A percentile compares a stretch with the other conserved stretches of the same genome.
phyloP scores from a whole-genome alignment of 768 basidiomycete species.

The Atractiella rhizophila region DNA sequence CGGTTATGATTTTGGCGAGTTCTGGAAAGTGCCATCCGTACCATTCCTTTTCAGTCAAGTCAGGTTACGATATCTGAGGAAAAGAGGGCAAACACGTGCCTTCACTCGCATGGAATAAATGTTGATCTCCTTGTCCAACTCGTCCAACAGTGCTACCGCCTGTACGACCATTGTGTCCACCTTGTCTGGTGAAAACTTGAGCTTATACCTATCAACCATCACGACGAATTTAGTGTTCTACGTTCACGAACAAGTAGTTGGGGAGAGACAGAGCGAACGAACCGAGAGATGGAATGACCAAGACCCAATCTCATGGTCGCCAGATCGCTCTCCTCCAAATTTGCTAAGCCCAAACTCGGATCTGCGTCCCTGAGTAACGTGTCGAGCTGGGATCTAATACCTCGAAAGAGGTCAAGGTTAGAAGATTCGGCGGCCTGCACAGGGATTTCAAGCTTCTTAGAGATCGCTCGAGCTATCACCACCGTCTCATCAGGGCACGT shows the following conservation, averaged over 20 bases:
- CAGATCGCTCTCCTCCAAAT: conserved; percentile 34
- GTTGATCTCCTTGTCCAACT: conserved; percentile 98
- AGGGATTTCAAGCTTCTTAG: conserved; percentile 79
- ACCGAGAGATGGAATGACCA: conserved; percentile 88
- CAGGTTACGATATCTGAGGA: too few species aligned
- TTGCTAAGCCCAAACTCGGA: conserved; percentile 32
- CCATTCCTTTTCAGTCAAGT: conserved; percentile 64
- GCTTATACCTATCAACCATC: conserved; percentile 56
- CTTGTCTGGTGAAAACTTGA: conserved; percentile 98
- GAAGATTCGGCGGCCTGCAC: conserved; percentile 42
- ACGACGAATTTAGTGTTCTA: too few species aligned
- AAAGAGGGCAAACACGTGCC: conserved; percentile 28
- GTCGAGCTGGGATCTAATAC: conserved; percentile 70
- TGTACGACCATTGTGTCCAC: conserved; percentile 99
- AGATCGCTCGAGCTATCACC: conserved; percentile 40
- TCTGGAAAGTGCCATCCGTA: conserved; percentile 99
- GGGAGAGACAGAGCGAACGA: conserved; percentile 1
- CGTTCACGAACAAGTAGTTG: background rate
- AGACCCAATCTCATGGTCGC: conserved; percentile 95
- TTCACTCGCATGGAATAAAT: conserved; percentile 98
- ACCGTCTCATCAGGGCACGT: background rate
- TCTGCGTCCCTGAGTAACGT: conserved; percentile 69
- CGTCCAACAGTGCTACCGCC: conserved; percentile 90
- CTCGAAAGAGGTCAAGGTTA: conserved; percentile 67
- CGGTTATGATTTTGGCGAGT: conserved; percentile 91